phyloP scores from a whole-genome alignment of 352 stramenopile species.

The Phytophthora pinifolia region DNA sequence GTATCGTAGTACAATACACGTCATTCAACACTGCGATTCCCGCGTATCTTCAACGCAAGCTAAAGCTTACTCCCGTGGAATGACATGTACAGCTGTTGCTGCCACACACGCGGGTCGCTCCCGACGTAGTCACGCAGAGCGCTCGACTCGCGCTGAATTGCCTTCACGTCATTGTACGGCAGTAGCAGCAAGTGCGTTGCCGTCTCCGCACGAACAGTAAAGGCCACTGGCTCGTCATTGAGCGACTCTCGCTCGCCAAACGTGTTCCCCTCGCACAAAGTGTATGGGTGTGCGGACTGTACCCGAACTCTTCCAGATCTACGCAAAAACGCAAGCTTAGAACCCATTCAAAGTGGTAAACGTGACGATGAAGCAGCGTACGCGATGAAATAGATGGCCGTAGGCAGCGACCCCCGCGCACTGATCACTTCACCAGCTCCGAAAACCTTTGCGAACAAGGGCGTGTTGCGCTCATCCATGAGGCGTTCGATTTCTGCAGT shows the following conservation, averaged over 20 bases:
- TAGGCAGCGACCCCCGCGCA: slow-evolving; percentile 60
- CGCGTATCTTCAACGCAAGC: not conserved
- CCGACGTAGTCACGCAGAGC: slow-evolving; percentile 30
- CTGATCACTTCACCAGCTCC: slow-evolving; percentile 62
- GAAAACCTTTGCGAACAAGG: slow-evolving; percentile 74
- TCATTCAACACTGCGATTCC: slow-evolving; percentile 3
- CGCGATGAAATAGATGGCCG: slow-evolving; percentile 82
- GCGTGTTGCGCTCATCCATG: slow-evolving; percentile 69
- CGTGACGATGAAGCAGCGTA: slow-evolving; percentile 26
- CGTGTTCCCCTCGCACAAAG: slow-evolving; percentile 45
- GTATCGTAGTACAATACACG: slow-evolving; percentile 6
- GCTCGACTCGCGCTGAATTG: slow-evolving; percentile 44
- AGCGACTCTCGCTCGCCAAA: slow-evolving; percentile 73
- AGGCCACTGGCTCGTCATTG: slow-evolving; percentile 72
- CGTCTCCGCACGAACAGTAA: slow-evolving; percentile 53
- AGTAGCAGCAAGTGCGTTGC: slow-evolving; percentile 69
- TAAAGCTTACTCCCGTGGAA: slow-evolving; percentile 41
- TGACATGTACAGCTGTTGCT: slow-evolving; percentile 40
- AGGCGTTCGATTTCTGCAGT: slow-evolving; percentile 30
- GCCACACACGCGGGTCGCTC: slow-evolving; percentile 31
- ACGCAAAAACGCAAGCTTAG: slow-evolving; percentile 2
- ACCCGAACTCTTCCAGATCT: slow-evolving; percentile 71
- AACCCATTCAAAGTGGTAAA: not conserved
- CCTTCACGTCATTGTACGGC: slow-evolving; percentile 57
- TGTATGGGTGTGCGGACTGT: slow-evolving; percentile 63